phyloP scores from a whole-genome alignment of 176 grass and related monocot species.

The Zea mays region DNA sequence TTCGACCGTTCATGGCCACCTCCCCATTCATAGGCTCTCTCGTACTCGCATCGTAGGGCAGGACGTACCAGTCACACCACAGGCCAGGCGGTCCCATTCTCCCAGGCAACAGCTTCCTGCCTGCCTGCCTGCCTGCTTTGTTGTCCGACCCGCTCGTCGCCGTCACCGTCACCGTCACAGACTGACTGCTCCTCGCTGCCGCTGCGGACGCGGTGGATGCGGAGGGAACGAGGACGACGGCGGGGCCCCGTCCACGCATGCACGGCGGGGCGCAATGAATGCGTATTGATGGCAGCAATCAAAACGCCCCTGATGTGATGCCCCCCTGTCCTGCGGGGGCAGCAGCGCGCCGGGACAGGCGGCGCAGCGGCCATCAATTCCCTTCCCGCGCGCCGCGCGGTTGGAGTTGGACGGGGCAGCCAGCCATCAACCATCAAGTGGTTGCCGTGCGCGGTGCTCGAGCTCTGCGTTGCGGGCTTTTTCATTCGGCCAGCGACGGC shows the following conservation, averaged over 20 bases:
- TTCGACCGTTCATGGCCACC: no score
- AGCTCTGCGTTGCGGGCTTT: no score
- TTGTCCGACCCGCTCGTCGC: slow-evolving; percentile 3
- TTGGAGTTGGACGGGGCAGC: no score
- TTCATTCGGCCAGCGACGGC: no score
- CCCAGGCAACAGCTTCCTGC: not conserved
- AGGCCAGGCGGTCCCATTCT: not conserved
- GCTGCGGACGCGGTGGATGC: not conserved
- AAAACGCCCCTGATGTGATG: slow-evolving; percentile 2
- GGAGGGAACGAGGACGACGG: not conserved
- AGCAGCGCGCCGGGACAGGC: not conserved
- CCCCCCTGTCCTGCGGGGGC: not conserved
- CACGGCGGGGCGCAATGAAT: slow-evolving; percentile 43
- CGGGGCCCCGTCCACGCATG: not conserved
- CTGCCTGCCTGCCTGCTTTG: not conserved
- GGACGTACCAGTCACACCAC: not conserved
- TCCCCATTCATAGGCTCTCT: no score
- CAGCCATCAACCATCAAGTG: no score
- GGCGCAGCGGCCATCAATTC: not conserved
- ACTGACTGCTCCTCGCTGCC: not conserved
- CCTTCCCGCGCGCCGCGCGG: not conserved
- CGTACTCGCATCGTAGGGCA: no score
- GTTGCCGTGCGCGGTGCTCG: no score
- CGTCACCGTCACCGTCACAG: not conserved
- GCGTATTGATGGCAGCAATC: slow-evolving; percentile 44